These are phyloP conservation scores for Debaryomyces sp. DNA, from an alignment of 1,139 yeast species.

Conservation along the genomic window DNA sequence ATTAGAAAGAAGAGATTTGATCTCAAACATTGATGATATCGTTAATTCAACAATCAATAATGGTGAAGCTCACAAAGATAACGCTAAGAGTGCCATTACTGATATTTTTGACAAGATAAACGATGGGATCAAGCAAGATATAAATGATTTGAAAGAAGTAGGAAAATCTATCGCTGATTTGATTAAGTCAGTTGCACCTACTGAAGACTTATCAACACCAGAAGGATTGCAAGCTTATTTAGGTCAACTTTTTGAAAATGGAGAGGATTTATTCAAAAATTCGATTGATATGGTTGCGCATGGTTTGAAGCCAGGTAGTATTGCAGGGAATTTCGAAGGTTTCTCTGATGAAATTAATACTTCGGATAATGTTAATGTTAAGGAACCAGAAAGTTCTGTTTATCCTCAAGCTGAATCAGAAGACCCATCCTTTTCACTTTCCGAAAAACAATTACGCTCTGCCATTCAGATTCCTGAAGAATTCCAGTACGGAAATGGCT, in stretches of 20 bases:
- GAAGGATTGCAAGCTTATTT: neutral
- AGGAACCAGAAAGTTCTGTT: neutral
- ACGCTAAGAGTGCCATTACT: neutral
- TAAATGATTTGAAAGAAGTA: neutral
- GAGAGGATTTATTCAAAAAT: neutral
- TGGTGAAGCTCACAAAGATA: neutral
- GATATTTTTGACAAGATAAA: neutral
- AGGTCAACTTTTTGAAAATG: neutral
- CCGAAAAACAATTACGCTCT: neutral
- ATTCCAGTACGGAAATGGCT: conserved; percentile 1
- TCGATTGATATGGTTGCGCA: neutral
- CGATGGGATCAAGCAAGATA: neutral
- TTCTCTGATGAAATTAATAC: conserved; percentile 1
- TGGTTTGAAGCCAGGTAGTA: conserved; percentile 2
- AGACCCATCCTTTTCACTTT: conserved; percentile 4
- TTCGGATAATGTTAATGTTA: neutral
- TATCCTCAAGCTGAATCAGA: conserved; percentile 5
- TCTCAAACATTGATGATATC: neutral
- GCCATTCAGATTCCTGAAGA: conserved; percentile 6
- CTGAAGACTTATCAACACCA: neutral
- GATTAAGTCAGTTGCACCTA: neutral
- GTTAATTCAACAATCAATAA: neutral
- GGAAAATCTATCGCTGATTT: neutral
- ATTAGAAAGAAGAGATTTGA: neutral
- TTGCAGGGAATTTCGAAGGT: neutral